phyloP scores from a whole-genome alignment of 2,329 filamentous ascomycete genomes.

The Xenoacremonium recifei region DNA sequence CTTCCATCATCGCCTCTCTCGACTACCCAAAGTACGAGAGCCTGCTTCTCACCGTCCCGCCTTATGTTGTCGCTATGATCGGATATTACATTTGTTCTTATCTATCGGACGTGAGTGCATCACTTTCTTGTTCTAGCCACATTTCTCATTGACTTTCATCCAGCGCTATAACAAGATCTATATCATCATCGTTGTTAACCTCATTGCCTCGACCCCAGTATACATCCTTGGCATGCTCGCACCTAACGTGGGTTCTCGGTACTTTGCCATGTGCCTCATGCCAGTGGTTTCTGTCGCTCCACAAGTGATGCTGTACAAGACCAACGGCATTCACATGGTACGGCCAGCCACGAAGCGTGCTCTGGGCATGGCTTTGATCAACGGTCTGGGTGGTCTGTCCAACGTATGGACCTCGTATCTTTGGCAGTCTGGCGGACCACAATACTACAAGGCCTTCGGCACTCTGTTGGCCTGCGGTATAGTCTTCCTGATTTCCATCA shows the following conservation, averaged over 20 bases:
- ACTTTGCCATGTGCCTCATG: constrained; percentile 38
- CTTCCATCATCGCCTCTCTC: constrained; percentile 46
- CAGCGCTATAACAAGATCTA: constrained; percentile 67
- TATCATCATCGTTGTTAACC: constrained; percentile 61
- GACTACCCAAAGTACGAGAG: constrained; percentile 58
- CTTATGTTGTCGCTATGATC: constrained; percentile 53
- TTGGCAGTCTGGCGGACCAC: constrained; percentile 66
- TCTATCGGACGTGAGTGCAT: constrained; percentile 43
- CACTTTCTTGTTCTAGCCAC: neutral
- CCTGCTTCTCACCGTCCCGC: constrained; percentile 62
- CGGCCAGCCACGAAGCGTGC: too few relatives aligned
- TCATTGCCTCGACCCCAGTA: constrained; percentile 57
- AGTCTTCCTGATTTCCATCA: constrained; percentile 12
- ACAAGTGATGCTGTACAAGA: too few relatives aligned
- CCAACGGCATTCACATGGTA: too few relatives aligned
- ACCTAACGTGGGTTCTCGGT: constrained; percentile 56
- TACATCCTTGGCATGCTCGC: constrained; percentile 68
- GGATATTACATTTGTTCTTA: constrained; percentile 57
- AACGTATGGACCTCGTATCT: too few relatives aligned
- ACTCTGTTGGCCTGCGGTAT: constrained; percentile 17
- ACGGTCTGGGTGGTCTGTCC: too few relatives aligned
- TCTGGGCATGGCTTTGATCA: too few relatives aligned
- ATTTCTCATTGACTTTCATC: too few relatives aligned
- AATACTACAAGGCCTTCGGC: constrained; percentile 21
- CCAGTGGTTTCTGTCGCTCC: constrained; percentile 36